phyloP scores from a whole-genome alignment of 805 yeast genomes.

The Wickerhamomyces bisporus region DNA sequence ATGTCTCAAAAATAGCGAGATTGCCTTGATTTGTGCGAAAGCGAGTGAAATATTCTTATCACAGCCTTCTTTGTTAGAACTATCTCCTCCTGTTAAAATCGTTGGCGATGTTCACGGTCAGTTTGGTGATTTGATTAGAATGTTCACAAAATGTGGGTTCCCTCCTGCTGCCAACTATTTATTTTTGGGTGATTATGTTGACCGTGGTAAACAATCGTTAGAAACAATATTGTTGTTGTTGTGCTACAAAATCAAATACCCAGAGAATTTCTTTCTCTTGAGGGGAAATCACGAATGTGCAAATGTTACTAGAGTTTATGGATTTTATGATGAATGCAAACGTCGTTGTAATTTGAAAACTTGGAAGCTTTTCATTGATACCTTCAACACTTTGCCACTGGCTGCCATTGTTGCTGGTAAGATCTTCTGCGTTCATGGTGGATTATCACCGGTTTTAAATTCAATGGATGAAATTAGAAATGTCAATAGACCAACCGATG shows the following conservation, averaged over 20 bases:
- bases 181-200: conserved; percentile 95
- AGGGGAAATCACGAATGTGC: conserved; percentile 99
- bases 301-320: conserved; percentile 92
- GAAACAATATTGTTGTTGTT: conserved; percentile 85
- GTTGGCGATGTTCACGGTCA: conserved; percentile 98
- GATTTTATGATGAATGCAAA: conserved; percentile 97
- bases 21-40: conserved; percentile 75
- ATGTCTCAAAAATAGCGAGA: conserved; percentile 86
- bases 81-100: conserved; percentile 72
- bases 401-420: conserved; percentile 95
- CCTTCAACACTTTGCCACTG: conserved; percentile 90
- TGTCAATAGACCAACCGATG: conserved; percentile 76
- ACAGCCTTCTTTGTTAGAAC: conserved; percentile 86
- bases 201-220: conserved; percentile 92
- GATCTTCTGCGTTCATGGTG: conserved; percentile 88
- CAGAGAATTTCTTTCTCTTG: conserved; percentile 88
- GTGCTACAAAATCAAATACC: conserved; percentile 93
- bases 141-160: conserved; percentile 93
- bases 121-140: conserved; percentile 82
- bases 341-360: conserved; percentile 87
- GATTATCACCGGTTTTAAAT: conserved; percentile 66
- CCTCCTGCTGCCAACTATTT: conserved; percentile 92
- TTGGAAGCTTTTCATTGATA: conserved; percentile 92
- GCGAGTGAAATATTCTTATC: conserved; percentile 86
- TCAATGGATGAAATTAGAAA: conserved; percentile 64